Base-by-base conservation (phyloP, 345 rosid genomes). In the Euphorbia pulcherrima region DNA sequence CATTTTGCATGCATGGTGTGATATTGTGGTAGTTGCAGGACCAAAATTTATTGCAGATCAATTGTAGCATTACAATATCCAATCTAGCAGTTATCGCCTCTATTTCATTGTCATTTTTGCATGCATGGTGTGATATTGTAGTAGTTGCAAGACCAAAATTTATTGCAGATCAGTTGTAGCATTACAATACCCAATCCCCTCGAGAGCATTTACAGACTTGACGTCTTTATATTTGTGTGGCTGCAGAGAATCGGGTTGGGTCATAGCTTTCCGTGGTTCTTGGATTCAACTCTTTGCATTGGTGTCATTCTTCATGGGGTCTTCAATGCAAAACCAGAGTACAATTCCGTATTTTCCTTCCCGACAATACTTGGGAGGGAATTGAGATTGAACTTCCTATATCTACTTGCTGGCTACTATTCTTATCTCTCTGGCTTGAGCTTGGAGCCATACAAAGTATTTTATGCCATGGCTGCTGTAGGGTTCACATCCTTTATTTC, bases 211-310 rank as follows among this genome's bases (percentile, higher is more conserved):
- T 8, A 17, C 12, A 16, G 53, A 18, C 12, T 40, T 37, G 62
- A 46, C n/a, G 52, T 48, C 20, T 52, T 20, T 21, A 21, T 39
- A 24, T 48, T 20, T 70, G 6, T 55, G 14, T 60, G 64, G 37
- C 79, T 83, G 79, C 90, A 94, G 97, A 87, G 99, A 82, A 83
- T 84, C 47, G 87, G 95, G 74, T 75, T 81, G 69, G 89, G 88
- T 60, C 92, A 84, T 65, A 88, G 87, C 74, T 81, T 90, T 74
- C 92, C 96, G 9, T 82, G 90, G 88, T 85, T 92, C 69, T 76
- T 86, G 66, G 98, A 92, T 69, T 85, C 92, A n/a, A 71, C 74
- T 51, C 87, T 92, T 44, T 88, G 90, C 63, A 63, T 79, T 12
- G 94, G 96, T 3, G 84, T 87, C 61, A 80, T 92, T 69, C 83